Evolutionary conservation across 441 rosid species (phyloP), one percentile per base, ranked within the genome.

Genomic region (Brassica hybrid): DNA sequence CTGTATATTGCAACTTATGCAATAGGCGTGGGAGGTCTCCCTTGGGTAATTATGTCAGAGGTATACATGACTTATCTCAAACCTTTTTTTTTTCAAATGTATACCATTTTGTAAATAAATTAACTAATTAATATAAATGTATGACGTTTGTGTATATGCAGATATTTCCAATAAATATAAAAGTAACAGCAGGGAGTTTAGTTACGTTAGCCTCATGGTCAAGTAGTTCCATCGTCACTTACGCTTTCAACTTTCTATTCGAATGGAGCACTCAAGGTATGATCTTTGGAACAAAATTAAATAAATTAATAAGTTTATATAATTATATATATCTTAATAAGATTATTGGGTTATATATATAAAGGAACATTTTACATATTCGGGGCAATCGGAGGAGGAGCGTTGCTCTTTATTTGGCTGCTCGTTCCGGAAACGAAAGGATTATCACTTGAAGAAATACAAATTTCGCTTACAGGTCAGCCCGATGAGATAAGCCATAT

Each of bases 251-350:
- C 57, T 91, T 86, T 67, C 74, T 90, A 65, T 54, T 89, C 77
- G 86, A 87, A 13, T 91, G 96, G 92, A 91, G 86, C 75, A 25
- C 88, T 21, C 77, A 86, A n/a, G 94, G 94, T 92, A 27, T 38
- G 45, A 38, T 21, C 5, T 14, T 5, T 63, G 5, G 5, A 48
- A 41, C 48, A 41, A 41, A 41, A 5, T 10, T 41, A 41, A 13
- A 48, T 48, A 48, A 13, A 48, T 48, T 48, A 48, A 11, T 13
- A 12, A 6, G 54, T 48, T 41, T 41, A 41, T 11, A 41, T 11
- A 41, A 41, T 41, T 6, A 14, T 41, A 52, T 6, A 52, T 6
- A 14, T 7, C 17, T 7, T 54, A 17, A 54, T 54, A 54, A 16
- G 23, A 7, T 54, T 17, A 16, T 3, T 54, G 59, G 59, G 19